Base-by-base conservation (phyloP, 768 basidiomycete genomes). In the Pleurotus platypus region DNA sequence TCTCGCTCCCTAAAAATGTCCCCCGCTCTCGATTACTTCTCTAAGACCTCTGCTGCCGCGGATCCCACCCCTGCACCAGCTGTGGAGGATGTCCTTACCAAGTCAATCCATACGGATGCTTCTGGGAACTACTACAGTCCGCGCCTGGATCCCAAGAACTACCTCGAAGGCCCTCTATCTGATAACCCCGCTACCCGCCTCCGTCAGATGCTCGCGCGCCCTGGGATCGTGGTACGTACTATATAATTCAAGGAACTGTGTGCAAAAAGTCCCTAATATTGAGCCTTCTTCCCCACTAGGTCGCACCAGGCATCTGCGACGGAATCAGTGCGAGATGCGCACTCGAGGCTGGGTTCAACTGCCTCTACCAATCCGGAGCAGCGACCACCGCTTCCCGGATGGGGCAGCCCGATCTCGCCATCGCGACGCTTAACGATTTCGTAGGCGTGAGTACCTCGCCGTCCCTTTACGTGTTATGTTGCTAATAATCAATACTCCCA, bases 281-380 rank as follows among this genome's bases (percentile, higher is more conserved):
- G 8, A 30, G 30, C 7, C 30, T 30, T 45, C 22, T 15, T 20
- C 22, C 57, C 22, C 35, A 43, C 8, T 46, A 89, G 87, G 70
- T 88, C 62, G 88, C 87, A 2, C 89, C 87, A 15, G 88, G 88
- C 42, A 85, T 90, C 42, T 89, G 88, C 56, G 88, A 90, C 56
- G 88, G 87, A 47, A 90, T 92, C 64, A 89, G 87, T 63, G 88
- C 89, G 6, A 79, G 90, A 24, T 88, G 88, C 60, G 90, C 90
- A 8, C 70, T 91, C 5, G 89, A 92, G 70, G 87, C 88, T 37
- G 89, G 89, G 16, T 92, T 91, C 62, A 76, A 79, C 22, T 90
- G 89, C 62, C 59, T 90, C 57, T 92, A 91, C 67, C 89, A 90
- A 71, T 89, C 86, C 63, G 89, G 89, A 49, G 88, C 89, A 49